Evolutionary conservation across 2,329 filamentous ascomycete species (phyloP), one percentile per base, ranked within the genome.

Genomic region (Fusarium anthophilum): DNA sequence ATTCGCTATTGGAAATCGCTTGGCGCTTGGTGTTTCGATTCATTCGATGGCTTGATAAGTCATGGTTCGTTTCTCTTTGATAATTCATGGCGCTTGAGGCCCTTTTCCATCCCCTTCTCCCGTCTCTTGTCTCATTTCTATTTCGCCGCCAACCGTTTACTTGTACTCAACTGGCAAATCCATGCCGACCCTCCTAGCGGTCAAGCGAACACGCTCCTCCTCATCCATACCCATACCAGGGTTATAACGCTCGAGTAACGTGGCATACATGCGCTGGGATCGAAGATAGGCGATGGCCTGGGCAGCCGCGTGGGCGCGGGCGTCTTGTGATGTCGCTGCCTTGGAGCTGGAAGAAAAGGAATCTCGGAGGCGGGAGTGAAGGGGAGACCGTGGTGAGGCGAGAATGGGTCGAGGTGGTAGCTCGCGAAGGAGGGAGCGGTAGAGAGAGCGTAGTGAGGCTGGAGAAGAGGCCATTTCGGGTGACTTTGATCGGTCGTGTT

Each of bases 171-270:
- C 82, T 1, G 96, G 96, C 83, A 98, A 81, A 83, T 98, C 89
- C 92, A 98, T 94, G 24, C 96, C 96, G 45, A 98, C 95, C 80
- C 94, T 90, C 83, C 94, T 87, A 14, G 96, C 96, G 61, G 93
- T 93, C 85, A 98, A 85, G 66, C 94, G 86, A 47, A 98, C 91
- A 69, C 94, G 88, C 85, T 98, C 95, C 83, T 97, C 91, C 81
- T 91, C 92, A 75, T 93, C 91, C 92, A 98, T 94, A 75, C 90
- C 90, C 91, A 97, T 94, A 24, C 95, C 95, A 0, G 95, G 95
- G 82, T 98, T 98, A 84, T 99, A 98, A 77, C 95, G 89, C 84
- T 98, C 95, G 43, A 98, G 82, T 48, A 98, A 85, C 22, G 90
- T 92, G 32, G 90, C 89, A 82, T 98, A 98, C 80, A 90, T 90